Percentiles rank a stretch among this genome's conserved stretches.
Evolutionary conservation across 805 yeast species (phyloP).

Genomic region (Candida tammaniensis): DNA sequence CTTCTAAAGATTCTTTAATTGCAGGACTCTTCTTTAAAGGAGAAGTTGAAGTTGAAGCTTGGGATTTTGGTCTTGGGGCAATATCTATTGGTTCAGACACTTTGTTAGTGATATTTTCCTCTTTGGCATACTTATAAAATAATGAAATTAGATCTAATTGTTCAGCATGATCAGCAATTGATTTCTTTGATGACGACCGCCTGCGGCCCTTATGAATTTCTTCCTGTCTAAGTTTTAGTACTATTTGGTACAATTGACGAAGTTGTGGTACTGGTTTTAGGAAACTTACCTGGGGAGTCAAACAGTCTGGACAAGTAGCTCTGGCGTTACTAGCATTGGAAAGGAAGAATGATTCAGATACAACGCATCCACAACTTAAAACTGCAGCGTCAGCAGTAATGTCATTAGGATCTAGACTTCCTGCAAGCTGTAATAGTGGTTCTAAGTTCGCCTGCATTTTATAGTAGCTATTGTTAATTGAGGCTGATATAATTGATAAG

Average conservation of each 20-base stretch:
- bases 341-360: slow-evolving; percentile 29
- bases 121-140: slow-evolving; percentile 41
- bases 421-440: slow-evolving; percentile 14
- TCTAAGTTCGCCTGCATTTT: slow-evolving; percentile 12
- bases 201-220: slow-evolving; percentile 11
- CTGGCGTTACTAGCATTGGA: slow-evolving; percentile 5
- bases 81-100: slow-evolving; percentile 11
- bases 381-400: slow-evolving; percentile 32
- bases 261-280: slow-evolving; percentile 31
- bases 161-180: slow-evolving; percentile 16
- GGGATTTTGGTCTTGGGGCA: slow-evolving; percentile 4
- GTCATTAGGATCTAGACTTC: slow-evolving; percentile 5
- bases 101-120: slow-evolving; percentile 9
- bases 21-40: slow-evolving; percentile 13
- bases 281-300: slow-evolving; percentile 12
- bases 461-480: too few relatives aligned
- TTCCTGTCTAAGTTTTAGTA: slow-evolving; percentile 8
- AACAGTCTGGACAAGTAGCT: slow-evolving; percentile 25
- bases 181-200: slow-evolving; percentile 22
- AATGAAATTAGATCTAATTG: slow-evolving; percentile 32
- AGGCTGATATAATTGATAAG: too few relatives aligned
- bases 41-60: slow-evolving; percentile 14
- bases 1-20: slow-evolving; percentile 6
- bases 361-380: slow-evolving; percentile 41
- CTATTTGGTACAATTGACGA: slow-evolving; percentile 28